Percentiles rank a stretch among this genome's conserved stretches.
Conservation (phyloP, 768 basidiomycete species). For the Mycena belliarum region DNA sequence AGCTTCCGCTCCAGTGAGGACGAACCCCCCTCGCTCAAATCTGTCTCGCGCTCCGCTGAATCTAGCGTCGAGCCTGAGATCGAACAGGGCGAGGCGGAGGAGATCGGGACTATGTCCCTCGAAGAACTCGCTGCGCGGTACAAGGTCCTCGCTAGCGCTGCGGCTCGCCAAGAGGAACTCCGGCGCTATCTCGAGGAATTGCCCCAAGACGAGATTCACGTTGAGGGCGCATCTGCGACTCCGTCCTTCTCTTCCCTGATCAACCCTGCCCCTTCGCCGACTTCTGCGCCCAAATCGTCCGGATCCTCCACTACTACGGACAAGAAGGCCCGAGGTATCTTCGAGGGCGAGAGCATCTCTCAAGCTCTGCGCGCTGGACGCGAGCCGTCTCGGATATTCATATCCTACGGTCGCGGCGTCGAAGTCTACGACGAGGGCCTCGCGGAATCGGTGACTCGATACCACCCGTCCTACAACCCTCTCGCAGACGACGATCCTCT, state of each 20-base stretch:
- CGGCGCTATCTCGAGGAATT: too few relatives aligned
- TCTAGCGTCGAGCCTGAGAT: background rate
- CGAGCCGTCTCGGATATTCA: background rate
- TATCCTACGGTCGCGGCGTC: background rate
- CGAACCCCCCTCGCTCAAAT: background rate
- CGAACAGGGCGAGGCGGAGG: background rate
- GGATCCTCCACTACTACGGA: too few relatives aligned
- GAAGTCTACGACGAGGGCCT: background rate
- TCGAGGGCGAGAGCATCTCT: background rate
- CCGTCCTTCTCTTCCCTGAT: background rate
- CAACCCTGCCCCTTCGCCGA: background rate
- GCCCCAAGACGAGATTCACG: background rate
- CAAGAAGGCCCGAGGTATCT: too few relatives aligned
- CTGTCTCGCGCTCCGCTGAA: background rate
- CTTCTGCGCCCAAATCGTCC: background rate
- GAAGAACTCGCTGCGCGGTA: background rate
- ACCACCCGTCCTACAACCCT: background rate
- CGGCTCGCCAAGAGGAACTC: too few relatives aligned
- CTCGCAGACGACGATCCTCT: conserved; percentile 2
- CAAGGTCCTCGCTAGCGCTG: background rate
- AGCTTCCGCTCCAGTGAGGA: background rate
- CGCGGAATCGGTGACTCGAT: background rate
- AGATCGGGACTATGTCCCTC: background rate
- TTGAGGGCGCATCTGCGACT: background rate
- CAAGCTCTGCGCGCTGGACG: background rate